Evolutionary conservation across 2,329 filamentous ascomycete species (phyloP), one percentile per base, ranked within the genome.

Genomic region (Bipolaris bicolor): DNA sequence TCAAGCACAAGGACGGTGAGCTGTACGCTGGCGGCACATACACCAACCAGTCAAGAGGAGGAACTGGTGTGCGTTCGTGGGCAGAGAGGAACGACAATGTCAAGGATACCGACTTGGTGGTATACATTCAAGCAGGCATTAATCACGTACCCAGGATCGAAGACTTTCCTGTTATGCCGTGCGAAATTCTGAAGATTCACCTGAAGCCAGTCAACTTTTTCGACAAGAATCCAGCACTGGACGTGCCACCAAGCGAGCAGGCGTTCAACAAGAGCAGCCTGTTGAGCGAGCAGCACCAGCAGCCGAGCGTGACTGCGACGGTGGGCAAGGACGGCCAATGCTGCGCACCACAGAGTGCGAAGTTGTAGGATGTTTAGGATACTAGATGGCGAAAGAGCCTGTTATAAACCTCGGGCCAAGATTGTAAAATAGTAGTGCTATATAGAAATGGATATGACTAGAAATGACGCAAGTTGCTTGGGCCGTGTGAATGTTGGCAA

Each of bases 121-220:
- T 84, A 49, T 87, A 80, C 57, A 71, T 86, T 16, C 84, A 86
- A 64, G 84, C 86, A 31, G 83, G 83, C 18, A 80, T 86, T 57
- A 86, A 84, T 26, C 84, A 86, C 59, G 78, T 85, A 54, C 81
- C 81, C 0, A 72, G 82, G 34, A 79, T 82, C 15, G 84, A 86
- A 20, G 60, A 62, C 20, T 62, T 62, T 24, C 60, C 60, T 1
- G 53, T 60, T 9, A 62, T 62, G 60, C 84, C 84, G 0, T 81
- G 79, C 43, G 84, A 87, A 75, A 81, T 83, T 13, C 76, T 86
- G 53, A 84, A 82, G 67, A 79, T 86, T n/a, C 77, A 82, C 51
- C 72, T 87, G 58, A 83, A 85, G 62, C 84, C 84, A 0, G 80
- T 84, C 10, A 85, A 86, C 65, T 87, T 87, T 76, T 86, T 86